Conservation (phyloP, 169 alveolate species). For the Eimeria zaria region DNA sequence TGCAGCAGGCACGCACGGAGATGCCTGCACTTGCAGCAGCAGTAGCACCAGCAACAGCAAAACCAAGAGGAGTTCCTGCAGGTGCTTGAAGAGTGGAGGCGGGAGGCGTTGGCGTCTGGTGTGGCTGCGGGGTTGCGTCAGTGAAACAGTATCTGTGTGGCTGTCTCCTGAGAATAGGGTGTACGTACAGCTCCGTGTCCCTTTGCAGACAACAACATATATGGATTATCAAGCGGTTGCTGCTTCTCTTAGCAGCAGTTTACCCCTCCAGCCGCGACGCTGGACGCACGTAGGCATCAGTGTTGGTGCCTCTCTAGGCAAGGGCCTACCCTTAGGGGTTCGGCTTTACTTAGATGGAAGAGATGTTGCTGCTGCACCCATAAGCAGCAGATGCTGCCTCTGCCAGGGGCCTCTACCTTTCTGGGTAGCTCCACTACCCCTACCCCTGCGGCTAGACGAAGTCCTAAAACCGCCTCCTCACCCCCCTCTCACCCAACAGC, state of each 20-base stretch:
- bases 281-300: conserved; percentile 76
- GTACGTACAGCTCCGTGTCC: conserved; percentile 58
- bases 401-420: conserved; percentile 80
- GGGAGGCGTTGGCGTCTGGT: conserved; percentile 67
- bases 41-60: conserved; percentile 27
- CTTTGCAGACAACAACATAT: conserved; percentile 57
- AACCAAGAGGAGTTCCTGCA: background rate
- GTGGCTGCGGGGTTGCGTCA: conserved; percentile 60
- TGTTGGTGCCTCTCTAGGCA: conserved; percentile 41
- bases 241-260: conserved; percentile 21
- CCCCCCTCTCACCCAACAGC: conserved; percentile 20
- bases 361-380: conserved; percentile 28
- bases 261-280: conserved; percentile 4
- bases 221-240: conserved; percentile 53
- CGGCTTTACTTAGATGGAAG: conserved; percentile 49
- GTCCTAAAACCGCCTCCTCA: conserved; percentile 18
- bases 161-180: conserved; percentile 69
- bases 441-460: conserved; percentile 50
- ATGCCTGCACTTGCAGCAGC: conserved; percentile 26
- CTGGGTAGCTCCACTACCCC: conserved; percentile 76
- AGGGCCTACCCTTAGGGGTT: background rate
- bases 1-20: background rate
- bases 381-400: conserved; percentile 76
- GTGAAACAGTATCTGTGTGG: conserved; percentile 54
- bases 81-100: background rate